Base-by-base conservation (phyloP, 1,139 yeast genomes). In the Nematodospora anomalae region DNA sequence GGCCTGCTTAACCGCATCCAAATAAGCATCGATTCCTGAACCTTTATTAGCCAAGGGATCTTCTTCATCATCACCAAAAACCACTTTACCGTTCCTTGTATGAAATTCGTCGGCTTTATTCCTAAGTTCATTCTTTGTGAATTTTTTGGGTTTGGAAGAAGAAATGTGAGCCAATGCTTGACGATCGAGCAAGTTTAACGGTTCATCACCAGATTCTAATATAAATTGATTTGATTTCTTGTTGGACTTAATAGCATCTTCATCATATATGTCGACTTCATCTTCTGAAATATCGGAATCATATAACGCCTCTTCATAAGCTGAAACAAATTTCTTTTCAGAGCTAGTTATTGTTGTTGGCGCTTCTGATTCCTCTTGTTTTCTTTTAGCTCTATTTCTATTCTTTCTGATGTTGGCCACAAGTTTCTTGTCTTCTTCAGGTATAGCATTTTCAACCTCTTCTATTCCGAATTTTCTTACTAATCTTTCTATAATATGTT, bases 1-100 rank as follows among this genome's bases (percentile, higher is more conserved):
- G 21, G 92, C 97, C 51, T 83, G 87, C 58, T 80, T 83, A 26
- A 92, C 88, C 9, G 97, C 98, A 47, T 88, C 96, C 50, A 89
- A 77, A 57, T 92, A 92, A 1, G 97, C 97, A 57, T 87, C 87
- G 45, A 90, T 77, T 16, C 96, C 94, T 6, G 73, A 61, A 9
- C 68, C 71, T 40, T 58, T 58, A 26, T 58, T 53, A n/a, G 64
- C 60, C 50, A 80, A 61, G 36, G 79, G 78, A 57, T 79, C 84
- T 32, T 74, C 79, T 10, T 42, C 47, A 13, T 34, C 33, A 12
- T 66, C 71, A 42, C 68, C 72, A 42, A 77, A 66, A 25, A 79
- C 77, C 39, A 78, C 55, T 48, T 76, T 77, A 30, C 83, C 85
- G 42, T 58, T 75, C 64, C 52, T 71, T 42, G 78, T 74, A 49